A percentile compares a stretch with the other conserved stretches of the same genome.
These are phyloP conservation scores for Arachis monticola DNA, from an alignment of 331 rosid species.

Conservation along the genomic window DNA sequence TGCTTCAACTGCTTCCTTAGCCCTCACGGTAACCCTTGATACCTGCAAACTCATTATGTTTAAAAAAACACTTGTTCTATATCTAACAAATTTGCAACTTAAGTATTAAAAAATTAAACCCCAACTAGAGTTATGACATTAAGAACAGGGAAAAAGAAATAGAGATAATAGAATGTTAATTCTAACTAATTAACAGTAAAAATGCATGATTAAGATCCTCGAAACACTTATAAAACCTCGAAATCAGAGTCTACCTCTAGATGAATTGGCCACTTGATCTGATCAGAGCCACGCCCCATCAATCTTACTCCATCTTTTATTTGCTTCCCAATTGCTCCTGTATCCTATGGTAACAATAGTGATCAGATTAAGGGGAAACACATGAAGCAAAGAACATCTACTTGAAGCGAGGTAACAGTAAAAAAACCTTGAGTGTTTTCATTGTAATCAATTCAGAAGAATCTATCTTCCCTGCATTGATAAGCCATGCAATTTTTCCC, in stretches of 20 bases:
- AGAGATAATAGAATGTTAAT: not conserved
- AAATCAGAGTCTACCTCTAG: slow-evolving; percentile 67
- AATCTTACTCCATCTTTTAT: slow-evolving; percentile 87
- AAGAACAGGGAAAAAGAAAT: not conserved
- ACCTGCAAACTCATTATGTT: slow-evolving; percentile 44
- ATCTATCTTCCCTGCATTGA: slow-evolving; percentile 88
- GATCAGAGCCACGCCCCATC: slow-evolving; percentile 97
- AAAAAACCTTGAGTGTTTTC: slow-evolving; percentile 89
- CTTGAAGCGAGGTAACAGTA: slow-evolving; percentile 30
- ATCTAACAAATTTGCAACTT: not conserved
- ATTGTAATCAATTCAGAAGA: slow-evolving; percentile 89
- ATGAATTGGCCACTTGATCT: slow-evolving; percentile 89
- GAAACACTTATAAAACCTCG: not conserved
- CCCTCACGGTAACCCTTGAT: slow-evolving; percentile 60
- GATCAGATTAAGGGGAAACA: slow-evolving; percentile 40
- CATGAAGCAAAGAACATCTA: slow-evolving; percentile 36
- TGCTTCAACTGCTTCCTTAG: slow-evolving; percentile 83
- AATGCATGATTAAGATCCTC: slow-evolving; percentile 17
- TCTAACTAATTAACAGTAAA: slow-evolving; percentile 8
- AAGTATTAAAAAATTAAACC: not conserved
- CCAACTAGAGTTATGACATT: too few relatives aligned
- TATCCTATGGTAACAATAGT: slow-evolving; percentile 61
- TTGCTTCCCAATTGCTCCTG: slow-evolving; percentile 91
- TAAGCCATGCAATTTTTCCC: slow-evolving; percentile 84
- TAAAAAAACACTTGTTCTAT: slow-evolving; percentile 4